phyloP scores from a whole-genome alignment of 305 asterid species.

The Euphrasia arctica region DNA sequence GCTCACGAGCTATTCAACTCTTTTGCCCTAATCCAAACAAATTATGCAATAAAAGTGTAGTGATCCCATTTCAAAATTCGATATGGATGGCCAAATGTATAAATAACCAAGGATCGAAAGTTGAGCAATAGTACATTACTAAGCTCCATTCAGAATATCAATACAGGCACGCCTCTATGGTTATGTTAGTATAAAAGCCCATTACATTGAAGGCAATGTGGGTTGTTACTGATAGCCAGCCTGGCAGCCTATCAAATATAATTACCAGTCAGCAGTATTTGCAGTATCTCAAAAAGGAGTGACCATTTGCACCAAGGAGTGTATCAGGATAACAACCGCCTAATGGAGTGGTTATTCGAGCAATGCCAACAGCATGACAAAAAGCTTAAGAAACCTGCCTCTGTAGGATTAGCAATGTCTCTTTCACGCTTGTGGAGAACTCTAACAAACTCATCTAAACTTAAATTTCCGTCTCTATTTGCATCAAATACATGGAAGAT shows the following conservation, averaged over 20 bases:
- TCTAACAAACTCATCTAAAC: constrained; percentile 72
- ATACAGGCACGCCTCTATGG: too few species aligned
- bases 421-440: constrained; percentile 71
- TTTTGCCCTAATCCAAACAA: too few species aligned
- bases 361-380: constrained; percentile 62
- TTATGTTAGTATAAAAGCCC: too few species aligned
- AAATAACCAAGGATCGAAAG: too few species aligned
- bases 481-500: constrained; percentile 76
- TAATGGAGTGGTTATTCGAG: constrained; percentile 32
- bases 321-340: constrained; percentile 38
- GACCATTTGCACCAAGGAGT: constrained; percentile 1
- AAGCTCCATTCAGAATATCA: too few species aligned
- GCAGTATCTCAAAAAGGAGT: neutral
- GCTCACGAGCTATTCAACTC: too few species aligned
- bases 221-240: too few species aligned
- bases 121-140: too few species aligned
- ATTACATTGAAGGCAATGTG: too few species aligned
- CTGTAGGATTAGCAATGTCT: constrained; percentile 64
- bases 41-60: too few species aligned
- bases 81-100: too few species aligned
- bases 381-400: constrained; percentile 69
- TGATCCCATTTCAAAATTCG: too few species aligned
- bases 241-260: neutral
- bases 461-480: constrained; percentile 71
- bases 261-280: constrained; percentile 4